Conservation (phyloP, 805 yeast genomes). For the Yarrowia sp. region DNA sequence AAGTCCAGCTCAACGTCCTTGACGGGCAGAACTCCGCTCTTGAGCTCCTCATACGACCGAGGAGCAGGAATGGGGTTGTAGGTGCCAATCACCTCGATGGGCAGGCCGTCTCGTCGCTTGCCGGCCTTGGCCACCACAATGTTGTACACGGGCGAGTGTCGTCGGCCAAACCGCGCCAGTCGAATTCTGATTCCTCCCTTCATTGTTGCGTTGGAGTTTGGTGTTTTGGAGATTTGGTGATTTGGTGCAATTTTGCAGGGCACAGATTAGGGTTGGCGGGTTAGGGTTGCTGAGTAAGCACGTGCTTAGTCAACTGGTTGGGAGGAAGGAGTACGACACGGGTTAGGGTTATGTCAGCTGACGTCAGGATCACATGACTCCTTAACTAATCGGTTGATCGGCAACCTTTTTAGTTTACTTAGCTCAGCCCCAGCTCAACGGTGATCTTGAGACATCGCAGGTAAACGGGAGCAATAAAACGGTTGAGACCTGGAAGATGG, state of each 20-base stretch:
- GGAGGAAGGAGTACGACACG: too few species aligned
- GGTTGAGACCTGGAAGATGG: too few species aligned
- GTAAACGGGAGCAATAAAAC: too few species aligned
- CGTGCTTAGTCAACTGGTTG: too few species aligned
- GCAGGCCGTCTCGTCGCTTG: slow-evolving; percentile 64
- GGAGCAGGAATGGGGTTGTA: slow-evolving; percentile 81
- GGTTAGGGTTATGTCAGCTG: too few species aligned
- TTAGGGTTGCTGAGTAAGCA: too few species aligned
- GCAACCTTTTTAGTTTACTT: too few species aligned
- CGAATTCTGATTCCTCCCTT: slow-evolving; percentile 81
- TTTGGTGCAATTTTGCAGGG: not conserved
- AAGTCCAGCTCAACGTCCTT: slow-evolving; percentile 85
- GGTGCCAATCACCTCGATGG: slow-evolving; percentile 93
- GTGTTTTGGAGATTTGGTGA: too few species aligned
- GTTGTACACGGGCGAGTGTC: slow-evolving; percentile 81
- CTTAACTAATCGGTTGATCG: too few species aligned
- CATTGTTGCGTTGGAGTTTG: slow-evolving; percentile 36
- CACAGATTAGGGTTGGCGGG: not conserved
- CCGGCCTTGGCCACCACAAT: slow-evolving; percentile 78
- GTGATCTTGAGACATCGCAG: not conserved
- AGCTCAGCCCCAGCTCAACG: too few species aligned
- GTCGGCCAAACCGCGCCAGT: slow-evolving; percentile 89
- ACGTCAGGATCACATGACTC: too few species aligned
- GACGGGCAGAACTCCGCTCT: slow-evolving; percentile 53
- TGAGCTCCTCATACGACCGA: slow-evolving; percentile 57